phyloP scores from a whole-genome alignment of 2,329 filamentous ascomycete genomes.

The Claviceps sp. region DNA sequence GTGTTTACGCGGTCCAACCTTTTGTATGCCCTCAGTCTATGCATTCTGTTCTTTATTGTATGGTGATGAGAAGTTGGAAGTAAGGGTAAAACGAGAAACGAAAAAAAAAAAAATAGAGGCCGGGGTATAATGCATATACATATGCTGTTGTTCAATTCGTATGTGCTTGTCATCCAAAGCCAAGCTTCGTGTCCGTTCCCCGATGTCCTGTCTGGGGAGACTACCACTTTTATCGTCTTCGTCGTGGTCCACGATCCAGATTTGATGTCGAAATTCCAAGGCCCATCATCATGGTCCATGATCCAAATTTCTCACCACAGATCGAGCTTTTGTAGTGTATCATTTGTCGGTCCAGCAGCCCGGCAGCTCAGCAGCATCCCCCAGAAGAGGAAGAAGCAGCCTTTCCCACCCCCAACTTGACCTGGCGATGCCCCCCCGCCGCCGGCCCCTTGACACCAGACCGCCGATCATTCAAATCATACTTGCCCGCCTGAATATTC shows the following conservation, averaged over 20 bases:
- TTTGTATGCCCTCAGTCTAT: background rate
- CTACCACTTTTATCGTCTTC: background rate
- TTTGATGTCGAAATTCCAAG: no score
- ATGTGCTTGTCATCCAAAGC: conserved; percentile 1
- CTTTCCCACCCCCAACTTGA: conserved; percentile 30
- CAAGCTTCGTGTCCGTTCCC: background rate
- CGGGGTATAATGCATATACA: conserved; percentile 5
- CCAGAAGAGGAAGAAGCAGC: conserved; percentile 26
- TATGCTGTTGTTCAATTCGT: background rate
- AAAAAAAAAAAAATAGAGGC: background rate
- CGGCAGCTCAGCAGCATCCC: conserved; percentile 33
- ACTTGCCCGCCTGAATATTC: conserved; percentile 90
- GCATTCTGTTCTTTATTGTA: background rate
- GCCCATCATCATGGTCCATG: background rate
- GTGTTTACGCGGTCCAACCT: background rate
- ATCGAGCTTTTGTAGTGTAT: background rate
- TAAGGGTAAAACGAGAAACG: background rate
- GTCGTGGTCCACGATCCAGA: background rate
- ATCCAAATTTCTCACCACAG: background rate
- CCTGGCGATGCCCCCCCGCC: conserved; percentile 31
- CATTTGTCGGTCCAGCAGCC: background rate
- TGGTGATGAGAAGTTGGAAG: background rate
- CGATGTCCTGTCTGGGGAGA: background rate
- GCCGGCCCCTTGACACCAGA: conserved; percentile 74
- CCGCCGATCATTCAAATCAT: conserved; percentile 85